Conservation (phyloP, 2,329 filamentous ascomycete species). For the Paraphoma sp. region DNA sequence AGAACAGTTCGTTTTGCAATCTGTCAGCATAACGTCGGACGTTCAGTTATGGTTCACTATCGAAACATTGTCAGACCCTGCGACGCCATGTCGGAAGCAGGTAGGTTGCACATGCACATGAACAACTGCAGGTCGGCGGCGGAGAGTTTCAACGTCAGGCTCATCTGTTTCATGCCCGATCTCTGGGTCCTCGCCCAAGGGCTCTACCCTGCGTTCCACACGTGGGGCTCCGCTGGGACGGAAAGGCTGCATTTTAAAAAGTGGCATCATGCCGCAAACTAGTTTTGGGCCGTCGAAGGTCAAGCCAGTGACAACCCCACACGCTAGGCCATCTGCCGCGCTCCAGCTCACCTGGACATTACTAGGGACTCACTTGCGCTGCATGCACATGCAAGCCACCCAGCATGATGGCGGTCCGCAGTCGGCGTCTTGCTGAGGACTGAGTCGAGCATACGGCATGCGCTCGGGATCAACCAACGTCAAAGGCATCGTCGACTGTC, state of each 20-base stretch:
- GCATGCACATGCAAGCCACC: conserved; percentile 20
- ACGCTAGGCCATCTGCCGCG: conserved; percentile 16
- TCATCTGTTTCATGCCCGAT: conserved; percentile 19
- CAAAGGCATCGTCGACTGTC: conserved; percentile 24
- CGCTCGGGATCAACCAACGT: conserved; percentile 17
- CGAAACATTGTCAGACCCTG: conserved; percentile 6
- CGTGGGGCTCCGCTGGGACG: conserved; percentile 21
- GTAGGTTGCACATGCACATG: conserved; percentile 3
- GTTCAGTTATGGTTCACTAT: conserved; percentile 7
- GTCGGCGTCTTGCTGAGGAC: conserved; percentile 8
- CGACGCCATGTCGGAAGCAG: conserved; percentile 5
- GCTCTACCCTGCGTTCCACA: conserved; percentile 17
- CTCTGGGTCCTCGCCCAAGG: conserved; percentile 16
- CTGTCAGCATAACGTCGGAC: conserved; percentile 3
- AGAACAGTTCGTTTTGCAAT: neutral
- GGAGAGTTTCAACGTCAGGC: conserved; percentile 13
- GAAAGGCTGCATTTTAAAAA: conserved; percentile 11
- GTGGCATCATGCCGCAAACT: conserved; percentile 10
- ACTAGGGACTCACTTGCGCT: conserved; percentile 4
- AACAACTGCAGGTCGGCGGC: conserved; percentile 13
- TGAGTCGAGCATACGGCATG: conserved; percentile 11
- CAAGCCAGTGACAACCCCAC: conserved; percentile 5
- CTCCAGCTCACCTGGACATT: conserved; percentile 4
- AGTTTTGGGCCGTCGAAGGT: conserved; percentile 6
- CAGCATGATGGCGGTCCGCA: conserved; percentile 12